Evolutionary conservation across 176 grass and related monocot genomes (phyloP).

Genomic region (Eleusine coracana): DNA sequence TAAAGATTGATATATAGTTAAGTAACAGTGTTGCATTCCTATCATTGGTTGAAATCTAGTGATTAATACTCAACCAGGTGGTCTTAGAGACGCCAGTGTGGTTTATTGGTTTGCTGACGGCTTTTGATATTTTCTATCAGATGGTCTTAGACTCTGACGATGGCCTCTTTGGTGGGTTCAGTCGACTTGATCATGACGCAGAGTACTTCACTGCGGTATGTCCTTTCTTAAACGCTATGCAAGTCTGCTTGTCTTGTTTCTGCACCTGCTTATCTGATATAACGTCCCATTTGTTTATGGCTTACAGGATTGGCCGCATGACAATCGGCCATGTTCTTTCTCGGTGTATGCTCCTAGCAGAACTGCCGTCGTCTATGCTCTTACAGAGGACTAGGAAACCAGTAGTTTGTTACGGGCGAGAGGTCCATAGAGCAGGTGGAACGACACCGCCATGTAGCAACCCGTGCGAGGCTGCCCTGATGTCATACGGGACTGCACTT

Average conservation of each 20-base stretch:
- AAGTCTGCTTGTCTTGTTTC: not conserved
- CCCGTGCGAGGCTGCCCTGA: not conserved
- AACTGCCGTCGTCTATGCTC: constrained; percentile 84
- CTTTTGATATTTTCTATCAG: constrained; percentile 46
- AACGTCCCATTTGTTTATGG: not conserved
- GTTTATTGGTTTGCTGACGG: constrained; percentile 10
- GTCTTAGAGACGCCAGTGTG: constrained; percentile 15
- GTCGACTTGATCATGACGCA: constrained; percentile 72
- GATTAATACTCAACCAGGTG: not conserved
- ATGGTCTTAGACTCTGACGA: constrained; percentile 83
- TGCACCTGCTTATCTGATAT: not conserved
- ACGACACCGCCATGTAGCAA: not conserved
- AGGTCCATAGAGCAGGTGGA: constrained; percentile 2
- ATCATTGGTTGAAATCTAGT: not conserved
- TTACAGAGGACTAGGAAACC: constrained; percentile 39
- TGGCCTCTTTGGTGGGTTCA: constrained; percentile 85
- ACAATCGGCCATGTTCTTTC: constrained; percentile 78
- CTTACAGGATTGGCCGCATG: constrained; percentile 78
- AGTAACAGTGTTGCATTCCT: constrained; percentile 1
- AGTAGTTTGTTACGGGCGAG: not conserved
- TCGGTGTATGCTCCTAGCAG: constrained; percentile 84
- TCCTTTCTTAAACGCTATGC: constrained; percentile 4
- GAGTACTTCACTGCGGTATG: constrained; percentile 90
- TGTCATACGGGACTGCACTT: not conserved
- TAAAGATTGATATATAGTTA: not conserved